These are phyloP conservation scores for Globisporangium splendens DNA, from an alignment of 352 stramenopile species.

Conservation along the genomic window DNA sequence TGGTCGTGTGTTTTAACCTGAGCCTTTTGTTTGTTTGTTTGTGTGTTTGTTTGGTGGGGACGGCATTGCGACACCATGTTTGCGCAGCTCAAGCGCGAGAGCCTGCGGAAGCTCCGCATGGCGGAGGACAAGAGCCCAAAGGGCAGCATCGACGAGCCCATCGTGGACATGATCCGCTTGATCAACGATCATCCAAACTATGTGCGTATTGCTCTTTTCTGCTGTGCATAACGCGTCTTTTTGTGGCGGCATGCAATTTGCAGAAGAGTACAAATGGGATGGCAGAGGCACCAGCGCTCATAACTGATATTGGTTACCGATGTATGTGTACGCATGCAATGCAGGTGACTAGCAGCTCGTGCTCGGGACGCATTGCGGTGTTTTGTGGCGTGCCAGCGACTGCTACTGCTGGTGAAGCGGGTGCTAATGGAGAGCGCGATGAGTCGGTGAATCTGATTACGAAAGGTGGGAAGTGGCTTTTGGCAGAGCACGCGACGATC, in stretches of 20 bases:
- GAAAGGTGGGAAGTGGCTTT: constrained; percentile 88
- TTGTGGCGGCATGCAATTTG: too few relatives aligned
- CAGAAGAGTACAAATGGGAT: not conserved
- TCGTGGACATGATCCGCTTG: constrained; percentile 82
- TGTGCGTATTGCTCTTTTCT: constrained; percentile 26
- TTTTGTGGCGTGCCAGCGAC: constrained; percentile 63
- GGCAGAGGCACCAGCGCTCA: not conserved
- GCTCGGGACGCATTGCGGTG: constrained; percentile 86
- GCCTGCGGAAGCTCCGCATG: constrained; percentile 73
- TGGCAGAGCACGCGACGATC: constrained; percentile 77
- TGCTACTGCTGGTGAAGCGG: not conserved
- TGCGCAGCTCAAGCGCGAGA: constrained; percentile 84
- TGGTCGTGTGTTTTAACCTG: too few relatives aligned
- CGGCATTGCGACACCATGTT: constrained; percentile 35
- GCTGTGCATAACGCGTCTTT: not conserved
- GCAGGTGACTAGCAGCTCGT: constrained; percentile 90
- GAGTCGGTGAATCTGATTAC: constrained; percentile 57
- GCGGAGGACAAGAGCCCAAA: constrained; percentile 90
- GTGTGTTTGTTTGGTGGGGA: not conserved
- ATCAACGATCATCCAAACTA: constrained; percentile 88
- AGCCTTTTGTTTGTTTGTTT: not conserved
- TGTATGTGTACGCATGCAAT: not conserved
- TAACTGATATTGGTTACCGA: not conserved
- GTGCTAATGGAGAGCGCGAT: constrained; percentile 12
- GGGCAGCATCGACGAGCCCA: constrained; percentile 85